phyloP scores from a whole-genome alignment of 768 basidiomycete genomes.

The Gautieria morchelliformis region DNA sequence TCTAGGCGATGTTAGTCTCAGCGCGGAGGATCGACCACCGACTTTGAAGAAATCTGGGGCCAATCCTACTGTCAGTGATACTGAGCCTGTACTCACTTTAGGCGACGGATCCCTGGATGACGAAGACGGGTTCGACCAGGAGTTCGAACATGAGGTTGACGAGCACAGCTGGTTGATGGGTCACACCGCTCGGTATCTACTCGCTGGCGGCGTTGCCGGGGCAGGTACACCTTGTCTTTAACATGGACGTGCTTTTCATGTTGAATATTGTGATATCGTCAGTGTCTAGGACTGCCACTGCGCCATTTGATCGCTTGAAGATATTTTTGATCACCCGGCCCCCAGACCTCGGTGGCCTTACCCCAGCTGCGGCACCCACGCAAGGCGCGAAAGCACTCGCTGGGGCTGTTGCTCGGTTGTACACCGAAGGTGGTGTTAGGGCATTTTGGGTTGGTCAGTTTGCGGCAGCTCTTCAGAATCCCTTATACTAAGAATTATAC shows the following conservation, averaged over 20 bases:
- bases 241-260: background rate
- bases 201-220: constrained; percentile 92
- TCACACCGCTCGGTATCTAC: constrained; percentile 74
- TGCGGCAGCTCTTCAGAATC: background rate
- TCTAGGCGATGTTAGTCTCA: constrained; percentile 68
- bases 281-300: constrained; percentile 96
- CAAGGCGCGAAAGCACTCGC: constrained; percentile 55
- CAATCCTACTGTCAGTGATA: constrained; percentile 12
- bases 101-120: constrained; percentile 30
- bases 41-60: background rate
- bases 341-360: constrained; percentile 56
- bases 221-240: constrained; percentile 49
- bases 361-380: constrained; percentile 23
- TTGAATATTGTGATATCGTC: background rate
- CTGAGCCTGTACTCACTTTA: constrained; percentile 11
- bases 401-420: constrained; percentile 71
- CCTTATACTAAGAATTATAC: background rate
- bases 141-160: constrained; percentile 33
- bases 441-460: constrained; percentile 99
- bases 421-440: constrained; percentile 77
- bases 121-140: constrained; percentile 30
- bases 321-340: constrained; percentile 90
- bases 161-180: constrained; percentile 57
- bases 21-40: constrained; percentile 63
- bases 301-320: constrained; percentile 95